A percentile compares a stretch with the other conserved stretches of the same genome.
Evolutionary conservation across 345 rosid genomes (phyloP).

Genomic region (Eucalyptus rudis): DNA sequence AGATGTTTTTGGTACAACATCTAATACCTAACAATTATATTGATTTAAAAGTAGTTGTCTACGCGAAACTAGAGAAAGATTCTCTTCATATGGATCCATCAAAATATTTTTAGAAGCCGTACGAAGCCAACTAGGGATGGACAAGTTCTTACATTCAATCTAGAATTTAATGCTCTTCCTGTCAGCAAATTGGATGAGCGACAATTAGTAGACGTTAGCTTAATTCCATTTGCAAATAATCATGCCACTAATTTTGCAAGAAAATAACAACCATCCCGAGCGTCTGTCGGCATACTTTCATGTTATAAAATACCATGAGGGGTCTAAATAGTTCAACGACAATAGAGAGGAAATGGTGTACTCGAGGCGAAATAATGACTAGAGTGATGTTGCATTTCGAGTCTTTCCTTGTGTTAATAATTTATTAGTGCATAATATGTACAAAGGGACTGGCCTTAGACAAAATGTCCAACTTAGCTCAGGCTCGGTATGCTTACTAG

Average conservation of each 20-base stretch:
- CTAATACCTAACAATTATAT: neutral
- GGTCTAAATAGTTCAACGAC: neutral
- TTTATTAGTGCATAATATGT: neutral
- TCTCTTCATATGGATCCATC: neutral
- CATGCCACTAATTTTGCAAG: neutral
- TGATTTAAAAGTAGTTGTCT: neutral
- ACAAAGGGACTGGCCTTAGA: neutral
- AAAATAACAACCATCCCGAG: neutral
- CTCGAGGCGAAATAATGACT: neutral
- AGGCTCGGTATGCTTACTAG: neutral
- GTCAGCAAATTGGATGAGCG: neutral
- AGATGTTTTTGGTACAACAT: neutral
- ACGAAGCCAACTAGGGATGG: neutral
- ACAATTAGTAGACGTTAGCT: neutral
- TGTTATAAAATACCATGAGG: neutral
- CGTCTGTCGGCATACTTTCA: neutral
- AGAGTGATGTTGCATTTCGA: neutral
- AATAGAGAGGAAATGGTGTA: neutral
- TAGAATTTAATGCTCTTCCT: neutral
- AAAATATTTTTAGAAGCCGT: neutral
- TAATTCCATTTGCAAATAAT: neutral
- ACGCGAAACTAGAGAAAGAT: neutral
- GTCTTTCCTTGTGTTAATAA: neutral
- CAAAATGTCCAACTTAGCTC: neutral
- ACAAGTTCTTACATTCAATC: neutral